Evolutionary conservation across 2,329 filamentous ascomycete species (phyloP).

Genomic region (Apiospora koreana): DNA sequence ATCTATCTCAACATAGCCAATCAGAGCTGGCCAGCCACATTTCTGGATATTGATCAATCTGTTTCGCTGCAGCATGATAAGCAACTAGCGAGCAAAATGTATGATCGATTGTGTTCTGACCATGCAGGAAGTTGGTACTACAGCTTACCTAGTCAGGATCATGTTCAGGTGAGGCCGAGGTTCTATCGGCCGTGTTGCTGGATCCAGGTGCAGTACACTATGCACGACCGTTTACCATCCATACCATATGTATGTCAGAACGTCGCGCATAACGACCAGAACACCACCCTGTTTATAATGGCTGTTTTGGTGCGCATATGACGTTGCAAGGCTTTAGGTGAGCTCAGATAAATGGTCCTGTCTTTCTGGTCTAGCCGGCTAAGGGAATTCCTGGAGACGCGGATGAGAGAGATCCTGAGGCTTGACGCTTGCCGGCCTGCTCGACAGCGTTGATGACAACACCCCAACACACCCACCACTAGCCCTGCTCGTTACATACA

Average conservation of each 20-base stretch:
- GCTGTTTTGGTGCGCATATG: neutral
- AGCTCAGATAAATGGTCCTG: neutral
- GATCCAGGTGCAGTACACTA: neutral
- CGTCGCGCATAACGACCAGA: neutral
- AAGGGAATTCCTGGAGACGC: neutral
- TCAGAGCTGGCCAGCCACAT: neutral
- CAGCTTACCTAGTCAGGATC: neutral
- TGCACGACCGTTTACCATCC: neutral
- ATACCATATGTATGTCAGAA: neutral
- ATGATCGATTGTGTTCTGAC: constrained; percentile 5
- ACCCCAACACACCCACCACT: neutral
- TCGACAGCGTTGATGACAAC: neutral
- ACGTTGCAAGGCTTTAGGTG: neutral
- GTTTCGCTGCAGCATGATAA: neutral
- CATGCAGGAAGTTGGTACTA: neutral
- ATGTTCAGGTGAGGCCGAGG: neutral
- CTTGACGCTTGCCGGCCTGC: neutral
- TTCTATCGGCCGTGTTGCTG: neutral
- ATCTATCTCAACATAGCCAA: neutral
- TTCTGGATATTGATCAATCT: neutral
- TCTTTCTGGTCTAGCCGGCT: neutral
- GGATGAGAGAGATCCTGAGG: neutral
- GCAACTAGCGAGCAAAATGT: neutral
- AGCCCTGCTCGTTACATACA: neutral
- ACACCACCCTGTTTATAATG: neutral